A percentile compares a stretch with the other conserved stretches of the same genome.
Conservation (phyloP, 768 basidiomycete species). For the Coprinopsis sp. region DNA sequence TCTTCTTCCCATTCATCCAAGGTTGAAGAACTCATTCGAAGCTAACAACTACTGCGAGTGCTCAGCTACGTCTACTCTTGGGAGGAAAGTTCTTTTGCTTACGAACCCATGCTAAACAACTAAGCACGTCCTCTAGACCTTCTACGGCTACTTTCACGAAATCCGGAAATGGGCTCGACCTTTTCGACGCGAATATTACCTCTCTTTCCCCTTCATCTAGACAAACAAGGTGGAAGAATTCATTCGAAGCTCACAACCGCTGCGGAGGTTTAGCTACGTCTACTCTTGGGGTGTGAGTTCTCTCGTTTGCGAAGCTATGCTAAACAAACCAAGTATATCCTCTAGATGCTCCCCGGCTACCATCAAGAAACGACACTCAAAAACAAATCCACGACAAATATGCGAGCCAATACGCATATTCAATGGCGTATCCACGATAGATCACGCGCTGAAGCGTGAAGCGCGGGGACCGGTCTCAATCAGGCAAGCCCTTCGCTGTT, state of each 20-base stretch:
- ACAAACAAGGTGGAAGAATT: background rate
- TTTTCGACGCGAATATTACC: slow-evolving; percentile 41
- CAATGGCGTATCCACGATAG: too few relatives aligned
- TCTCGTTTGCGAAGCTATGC: too few relatives aligned
- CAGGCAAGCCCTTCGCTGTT: slow-evolving; percentile 37
- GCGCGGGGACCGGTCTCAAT: slow-evolving; percentile 76
- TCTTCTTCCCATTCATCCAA: background rate
- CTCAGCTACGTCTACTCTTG: slow-evolving; percentile 76
- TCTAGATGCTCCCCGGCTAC: slow-evolving; percentile 67
- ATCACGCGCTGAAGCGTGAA: slow-evolving; percentile 17
- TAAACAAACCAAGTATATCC: background rate
- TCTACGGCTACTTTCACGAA: slow-evolving; percentile 20
- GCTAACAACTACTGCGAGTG: slow-evolving; percentile 21
- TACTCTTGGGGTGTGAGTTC: slow-evolving; percentile 69
- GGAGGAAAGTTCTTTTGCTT: slow-evolving; percentile 61
- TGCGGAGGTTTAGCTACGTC: slow-evolving; percentile 58
- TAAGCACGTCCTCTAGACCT: slow-evolving; percentile 39
- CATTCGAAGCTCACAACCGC: slow-evolving; percentile 9
- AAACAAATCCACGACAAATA: slow-evolving; percentile 51
- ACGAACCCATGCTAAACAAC: background rate
- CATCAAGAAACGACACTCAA: slow-evolving; percentile 52
- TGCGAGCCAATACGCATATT: slow-evolving; percentile 40
- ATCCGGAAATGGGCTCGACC: slow-evolving; percentile 42
- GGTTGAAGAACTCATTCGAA: slow-evolving; percentile 1
- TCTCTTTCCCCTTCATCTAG: background rate